Conservation (phyloP, 805 yeast genomes). For the Deakozyma indianensis region DNA sequence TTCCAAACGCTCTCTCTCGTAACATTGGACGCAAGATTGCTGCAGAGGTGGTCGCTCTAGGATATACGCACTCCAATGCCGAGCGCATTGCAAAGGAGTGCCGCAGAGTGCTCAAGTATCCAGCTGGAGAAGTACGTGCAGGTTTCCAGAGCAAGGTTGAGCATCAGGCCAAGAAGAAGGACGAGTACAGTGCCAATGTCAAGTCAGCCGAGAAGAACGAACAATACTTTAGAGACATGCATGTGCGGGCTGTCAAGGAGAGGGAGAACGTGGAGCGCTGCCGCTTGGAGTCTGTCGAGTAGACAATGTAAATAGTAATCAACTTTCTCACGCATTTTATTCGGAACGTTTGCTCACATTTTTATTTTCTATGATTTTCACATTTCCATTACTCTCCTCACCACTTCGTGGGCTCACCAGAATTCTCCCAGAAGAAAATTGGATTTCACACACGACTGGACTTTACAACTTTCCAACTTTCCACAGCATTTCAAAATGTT, state of each 20-base stretch:
- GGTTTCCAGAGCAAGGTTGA: slow-evolving; percentile 56
- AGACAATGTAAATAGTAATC: neutral
- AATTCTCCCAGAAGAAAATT: no score
- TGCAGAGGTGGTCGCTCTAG: slow-evolving; percentile 45
- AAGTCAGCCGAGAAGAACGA: slow-evolving; percentile 42
- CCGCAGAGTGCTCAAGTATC: slow-evolving; percentile 64
- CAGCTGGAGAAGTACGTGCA: slow-evolving; percentile 67
- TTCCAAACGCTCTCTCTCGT: slow-evolving; percentile 80
- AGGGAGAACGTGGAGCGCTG: neutral
- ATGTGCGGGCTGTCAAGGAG: slow-evolving; percentile 23
- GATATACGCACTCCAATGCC: slow-evolving; percentile 69
- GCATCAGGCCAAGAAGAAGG: slow-evolving; percentile 41
- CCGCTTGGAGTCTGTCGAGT: neutral
- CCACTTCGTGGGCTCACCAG: no score
- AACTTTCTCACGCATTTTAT: no score
- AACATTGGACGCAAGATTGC: slow-evolving; percentile 64
- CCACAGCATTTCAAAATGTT: neutral
- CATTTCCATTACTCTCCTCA: no score
- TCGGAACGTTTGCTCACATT: no score
- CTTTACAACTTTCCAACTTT: no score
- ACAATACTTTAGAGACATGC: slow-evolving; percentile 38
- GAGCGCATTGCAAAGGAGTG: slow-evolving; percentile 70
- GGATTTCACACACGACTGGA: no score
- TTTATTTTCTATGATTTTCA: no score
- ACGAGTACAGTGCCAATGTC: slow-evolving; percentile 36